These are phyloP conservation scores for Coemansia sp. DNA, from an alignment of 192 early-diverging fungal genomes.

Conservation along the genomic window DNA sequence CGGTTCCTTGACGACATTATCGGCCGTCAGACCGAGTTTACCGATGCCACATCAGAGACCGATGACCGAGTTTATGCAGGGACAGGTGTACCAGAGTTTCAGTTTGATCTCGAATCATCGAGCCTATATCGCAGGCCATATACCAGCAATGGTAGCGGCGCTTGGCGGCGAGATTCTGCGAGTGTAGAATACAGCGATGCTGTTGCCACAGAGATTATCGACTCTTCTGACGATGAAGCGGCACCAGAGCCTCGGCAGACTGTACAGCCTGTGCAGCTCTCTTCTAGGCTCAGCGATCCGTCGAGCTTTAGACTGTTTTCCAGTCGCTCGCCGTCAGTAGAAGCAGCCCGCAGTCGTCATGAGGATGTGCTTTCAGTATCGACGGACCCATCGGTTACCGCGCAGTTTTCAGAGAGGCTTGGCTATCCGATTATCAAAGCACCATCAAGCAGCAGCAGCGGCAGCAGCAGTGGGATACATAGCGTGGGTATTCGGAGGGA, in stretches of 20 bases:
- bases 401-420: neutral
- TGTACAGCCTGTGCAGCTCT: neutral
- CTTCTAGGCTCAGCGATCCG: neutral
- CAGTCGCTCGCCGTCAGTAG: neutral
- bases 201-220: conserved; percentile 28
- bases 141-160: neutral
- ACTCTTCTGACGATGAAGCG: conserved; percentile 11
- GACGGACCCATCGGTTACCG: neutral
- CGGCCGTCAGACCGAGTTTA: neutral
- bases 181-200: conserved; percentile 16
- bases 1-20: conserved; percentile 14
- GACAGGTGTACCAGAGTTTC: neutral
- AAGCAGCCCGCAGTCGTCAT: neutral
- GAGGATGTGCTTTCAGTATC: conserved; percentile 4
- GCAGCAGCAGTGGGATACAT: neutral
- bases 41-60: neutral
- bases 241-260: neutral
- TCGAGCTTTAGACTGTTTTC: conserved; percentile 1
- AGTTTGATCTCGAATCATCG: neutral
- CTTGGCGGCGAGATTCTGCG: neutral
- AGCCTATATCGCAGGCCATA: neutral
- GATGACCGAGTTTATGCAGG: no score
- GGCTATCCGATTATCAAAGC: neutral
- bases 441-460: neutral
- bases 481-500: neutral